Conservation (phyloP, 345 rosid species). For the Mallotus nudiflorus region DNA sequence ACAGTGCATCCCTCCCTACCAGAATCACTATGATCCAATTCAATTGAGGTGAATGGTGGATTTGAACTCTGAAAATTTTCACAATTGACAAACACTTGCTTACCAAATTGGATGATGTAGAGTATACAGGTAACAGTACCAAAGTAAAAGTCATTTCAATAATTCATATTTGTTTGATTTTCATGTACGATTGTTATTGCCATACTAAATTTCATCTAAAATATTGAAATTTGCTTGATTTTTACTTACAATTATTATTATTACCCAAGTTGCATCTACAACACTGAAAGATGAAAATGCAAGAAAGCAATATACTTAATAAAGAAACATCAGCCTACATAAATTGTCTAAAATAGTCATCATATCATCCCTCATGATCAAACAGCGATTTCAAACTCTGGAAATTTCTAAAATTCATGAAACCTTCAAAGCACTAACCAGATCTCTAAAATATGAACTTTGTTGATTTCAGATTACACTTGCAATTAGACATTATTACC, state of each 20-base stretch:
- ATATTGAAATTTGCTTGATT: too few relatives aligned
- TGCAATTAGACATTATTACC: neutral
- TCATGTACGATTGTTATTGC: neutral
- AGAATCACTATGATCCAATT: constrained; percentile 99
- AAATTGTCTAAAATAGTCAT: neutral
- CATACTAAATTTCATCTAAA: neutral
- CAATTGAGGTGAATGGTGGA: constrained; percentile 98
- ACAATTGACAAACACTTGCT: constrained; percentile 28
- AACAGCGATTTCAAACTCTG: neutral
- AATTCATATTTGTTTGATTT: neutral
- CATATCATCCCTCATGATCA: neutral
- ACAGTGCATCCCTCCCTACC: constrained; percentile 99
- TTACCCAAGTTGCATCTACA: too few relatives aligned
- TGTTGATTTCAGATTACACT: neutral
- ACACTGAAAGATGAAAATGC: neutral
- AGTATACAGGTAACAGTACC: neutral
- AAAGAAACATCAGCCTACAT: neutral
- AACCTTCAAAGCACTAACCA: neutral
- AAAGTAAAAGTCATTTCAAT: neutral
- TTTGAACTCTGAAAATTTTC: constrained; percentile 83
- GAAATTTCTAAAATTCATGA: neutral
- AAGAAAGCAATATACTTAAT: constrained; percentile 3
- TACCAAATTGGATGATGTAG: constrained; percentile 4
- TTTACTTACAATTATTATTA: too few relatives aligned
- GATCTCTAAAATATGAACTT: neutral